A percentile compares a stretch with the other conserved stretches of the same genome.
phyloP scores from a whole-genome alignment of 352 stramenopile species.

The Globisporangium paroecandrum region DNA sequence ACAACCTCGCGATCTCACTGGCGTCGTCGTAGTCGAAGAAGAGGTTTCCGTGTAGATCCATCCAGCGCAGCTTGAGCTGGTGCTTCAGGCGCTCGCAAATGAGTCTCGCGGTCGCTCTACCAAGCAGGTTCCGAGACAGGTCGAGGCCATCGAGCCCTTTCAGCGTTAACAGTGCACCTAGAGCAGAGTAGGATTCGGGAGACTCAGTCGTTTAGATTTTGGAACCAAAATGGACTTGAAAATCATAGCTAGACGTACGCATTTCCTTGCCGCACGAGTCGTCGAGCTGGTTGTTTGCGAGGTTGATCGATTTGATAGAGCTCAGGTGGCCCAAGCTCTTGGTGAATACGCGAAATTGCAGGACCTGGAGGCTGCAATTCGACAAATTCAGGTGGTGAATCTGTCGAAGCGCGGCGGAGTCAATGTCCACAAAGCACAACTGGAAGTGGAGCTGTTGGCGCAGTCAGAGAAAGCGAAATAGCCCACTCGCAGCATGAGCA shows the following conservation, averaged over 20 bases:
- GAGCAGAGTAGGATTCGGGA: neutral
- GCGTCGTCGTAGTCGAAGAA: slow-evolving; percentile 37
- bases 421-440: slow-evolving; percentile 30
- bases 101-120: slow-evolving; percentile 20
- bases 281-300: slow-evolving; percentile 42
- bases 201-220: neutral
- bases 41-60: slow-evolving; percentile 34
- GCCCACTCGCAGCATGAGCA: neutral
- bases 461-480: neutral
- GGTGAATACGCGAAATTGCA: slow-evolving; percentile 21
- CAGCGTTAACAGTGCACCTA: slow-evolving; percentile 29
- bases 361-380: slow-evolving; percentile 22
- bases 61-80: slow-evolving; percentile 23
- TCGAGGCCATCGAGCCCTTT: slow-evolving; percentile 27
- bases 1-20: slow-evolving; percentile 20
- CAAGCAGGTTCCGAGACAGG: slow-evolving; percentile 39
- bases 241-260: slow-evolving; percentile 13
- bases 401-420: slow-evolving; percentile 23
- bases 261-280: slow-evolving; percentile 27
- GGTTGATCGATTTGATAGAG: slow-evolving; percentile 22
- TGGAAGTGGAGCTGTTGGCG: slow-evolving; percentile 20
- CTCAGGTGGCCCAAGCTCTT: slow-evolving; percentile 28
- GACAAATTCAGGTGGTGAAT: slow-evolving; percentile 29
- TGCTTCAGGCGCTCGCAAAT: slow-evolving; percentile 32
- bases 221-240: neutral